phyloP scores from a whole-genome alignment of 805 yeast genomes.

The Saccharomycopsis schoenii region DNA sequence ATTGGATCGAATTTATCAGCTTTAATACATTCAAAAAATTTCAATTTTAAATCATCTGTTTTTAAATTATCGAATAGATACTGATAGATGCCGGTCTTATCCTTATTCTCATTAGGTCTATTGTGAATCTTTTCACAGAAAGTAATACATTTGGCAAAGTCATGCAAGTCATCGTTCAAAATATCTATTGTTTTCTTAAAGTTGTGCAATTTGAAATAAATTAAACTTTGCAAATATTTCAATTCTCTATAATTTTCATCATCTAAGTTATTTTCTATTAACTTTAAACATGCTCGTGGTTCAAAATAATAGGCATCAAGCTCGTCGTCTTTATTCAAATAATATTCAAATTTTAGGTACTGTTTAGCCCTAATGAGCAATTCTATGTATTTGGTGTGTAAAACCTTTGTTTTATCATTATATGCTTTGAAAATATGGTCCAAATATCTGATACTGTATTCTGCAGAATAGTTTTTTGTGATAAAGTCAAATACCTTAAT shows the following conservation, averaged over 20 bases:
- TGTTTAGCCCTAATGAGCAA: constrained; percentile 28
- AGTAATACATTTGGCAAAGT: constrained; percentile 45
- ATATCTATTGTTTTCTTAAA: constrained; percentile 57
- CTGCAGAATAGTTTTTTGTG: constrained; percentile 21
- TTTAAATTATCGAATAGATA: background rate
- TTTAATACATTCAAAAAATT: background rate
- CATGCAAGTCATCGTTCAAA: constrained; percentile 45
- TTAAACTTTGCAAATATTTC: constrained; percentile 40
- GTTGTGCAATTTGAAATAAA: constrained; percentile 48
- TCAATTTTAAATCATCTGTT: background rate
- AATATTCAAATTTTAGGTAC: background rate
- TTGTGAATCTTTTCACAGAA: constrained; percentile 44
- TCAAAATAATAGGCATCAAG: constrained; percentile 16
- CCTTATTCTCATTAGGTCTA: background rate
- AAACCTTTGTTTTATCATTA: constrained; percentile 27
- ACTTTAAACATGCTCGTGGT: constrained; percentile 22
- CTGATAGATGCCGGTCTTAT: background rate
- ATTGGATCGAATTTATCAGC: background rate
- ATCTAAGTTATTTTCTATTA: constrained; percentile 23
- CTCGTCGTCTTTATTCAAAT: constrained; percentile 17
- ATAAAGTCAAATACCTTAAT: constrained; percentile 44
- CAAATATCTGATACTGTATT: constrained; percentile 37
- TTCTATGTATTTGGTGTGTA: constrained; percentile 37
- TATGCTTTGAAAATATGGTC: constrained; percentile 38
- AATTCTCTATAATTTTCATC: constrained; percentile 8